A percentile compares a stretch with the other conserved stretches of the same genome.
Evolutionary conservation across 164 flowering plant genomes (phyloP).

Genomic region (Aristolochia californica): DNA sequence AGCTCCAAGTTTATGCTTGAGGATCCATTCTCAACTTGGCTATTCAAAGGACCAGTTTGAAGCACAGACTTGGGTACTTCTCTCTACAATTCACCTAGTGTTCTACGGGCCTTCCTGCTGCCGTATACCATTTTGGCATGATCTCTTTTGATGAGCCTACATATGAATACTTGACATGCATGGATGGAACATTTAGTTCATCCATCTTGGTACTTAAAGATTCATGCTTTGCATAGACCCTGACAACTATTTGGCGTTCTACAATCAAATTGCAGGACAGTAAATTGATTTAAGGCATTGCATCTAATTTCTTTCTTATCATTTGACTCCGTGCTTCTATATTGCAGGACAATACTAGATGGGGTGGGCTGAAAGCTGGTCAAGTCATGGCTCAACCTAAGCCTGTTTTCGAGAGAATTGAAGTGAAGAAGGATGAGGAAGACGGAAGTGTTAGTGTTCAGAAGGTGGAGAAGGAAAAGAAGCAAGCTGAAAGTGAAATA

Average conservation of each 20-base stretch:
- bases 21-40: conserved; percentile 83
- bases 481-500: conserved; percentile 19
- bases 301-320: conserved; percentile 2
- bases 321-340: background rate
- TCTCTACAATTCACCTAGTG: conserved; percentile 14
- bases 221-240: no score
- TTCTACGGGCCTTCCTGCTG: background rate
- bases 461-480: conserved; percentile 32
- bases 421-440: conserved; percentile 27
- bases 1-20: conserved; percentile 54
- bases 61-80: conserved; percentile 55
- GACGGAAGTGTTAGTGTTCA: conserved; percentile 21
- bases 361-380: conserved; percentile 92
- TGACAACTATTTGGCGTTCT: no score
- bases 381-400: conserved; percentile 73
- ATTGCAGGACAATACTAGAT: conserved; percentile 57
- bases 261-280: no score
- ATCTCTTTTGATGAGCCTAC: no score
- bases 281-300: background rate
- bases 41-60: conserved; percentile 61
- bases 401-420: conserved; percentile 86
- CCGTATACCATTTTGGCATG: no score
- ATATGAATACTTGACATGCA: no score
- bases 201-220: no score
- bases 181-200: no score